Evolutionary conservation across 1,284 basidiomycete genomes (phyloP), one percentile per base, ranked within the genome.

Genomic region (Malassezia globosa): DNA sequence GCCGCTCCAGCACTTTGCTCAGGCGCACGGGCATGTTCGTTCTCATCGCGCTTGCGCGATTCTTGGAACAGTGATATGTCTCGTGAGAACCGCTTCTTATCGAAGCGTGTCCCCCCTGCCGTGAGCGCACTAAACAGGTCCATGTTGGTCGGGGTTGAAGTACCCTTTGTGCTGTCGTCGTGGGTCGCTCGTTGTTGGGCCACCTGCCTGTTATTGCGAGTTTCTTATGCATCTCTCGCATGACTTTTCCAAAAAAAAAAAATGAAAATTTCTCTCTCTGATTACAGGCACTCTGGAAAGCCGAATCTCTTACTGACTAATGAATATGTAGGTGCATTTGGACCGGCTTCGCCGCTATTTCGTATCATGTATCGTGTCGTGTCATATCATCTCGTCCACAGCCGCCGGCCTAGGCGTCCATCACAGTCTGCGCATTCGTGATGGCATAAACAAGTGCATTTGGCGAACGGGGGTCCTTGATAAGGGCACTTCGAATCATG

Each of bases 81-180:
- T 1, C 75, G 72, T 58, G 80, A 76, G 72, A 87, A 90, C 25
- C 80, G 76, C 23, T 76, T 77, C 73, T 84, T 87, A 77, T 90
- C 79, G 61, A 92, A 92, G 42, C 37, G 54, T 42, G 54, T 63
- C 36, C 46, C 69, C 49, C 55, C 64, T 4, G 57, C 51, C 1
- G 63, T 50, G 2, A 73, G 58, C 8, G 63, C 59, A 5, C 65
- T 49, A 45, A 73, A 73, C 7, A 70, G 60, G 59, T 73, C 69
- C 71, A 72, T 72, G 22, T 14, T n/a, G n/a, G n/a, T n/a, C n/a
- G n/a, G n/a, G n/a, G n/a, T n/a, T n/a, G n/a, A n/a, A n/a, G 10
- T 31, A 31, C 10, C 10, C 29, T 8, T 31, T 31, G 29, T 31
- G 29, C 10, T 31, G 29, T 8, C 8, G 29, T 31, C 10, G 29